Conservation (phyloP, 2,329 filamentous ascomycete genomes). For the Ceratocystis colombiana region DNA sequence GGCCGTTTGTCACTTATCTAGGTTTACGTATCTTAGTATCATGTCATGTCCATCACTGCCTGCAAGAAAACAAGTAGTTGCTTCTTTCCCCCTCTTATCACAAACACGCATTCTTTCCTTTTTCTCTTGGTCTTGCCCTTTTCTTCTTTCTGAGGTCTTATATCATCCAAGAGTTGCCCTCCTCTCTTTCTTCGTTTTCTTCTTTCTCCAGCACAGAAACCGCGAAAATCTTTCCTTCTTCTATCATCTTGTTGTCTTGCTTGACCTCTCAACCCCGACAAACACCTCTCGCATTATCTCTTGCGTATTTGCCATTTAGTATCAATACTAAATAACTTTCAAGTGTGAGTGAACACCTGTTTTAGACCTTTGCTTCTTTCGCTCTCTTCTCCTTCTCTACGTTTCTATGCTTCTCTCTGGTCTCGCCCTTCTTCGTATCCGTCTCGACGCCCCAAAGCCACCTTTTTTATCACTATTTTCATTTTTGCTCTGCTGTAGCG, state of each 20-base stretch:
- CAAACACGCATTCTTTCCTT: slow-evolving; percentile 9
- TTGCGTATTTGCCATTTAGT: not conserved
- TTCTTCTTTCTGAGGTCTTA: not conserved
- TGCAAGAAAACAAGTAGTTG: slow-evolving; percentile 6
- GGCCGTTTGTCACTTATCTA: not conserved
- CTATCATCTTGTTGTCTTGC: not conserved
- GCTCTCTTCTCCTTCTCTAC: not conserved
- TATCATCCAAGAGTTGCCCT: not conserved
- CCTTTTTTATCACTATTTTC: not conserved
- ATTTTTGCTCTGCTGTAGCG: not conserved
- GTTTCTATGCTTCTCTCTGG: not conserved
- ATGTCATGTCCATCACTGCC: not conserved
- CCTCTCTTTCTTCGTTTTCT: not conserved
- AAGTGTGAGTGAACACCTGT: not conserved
- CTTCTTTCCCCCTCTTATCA: slow-evolving; percentile 8
- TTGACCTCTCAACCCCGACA: not conserved
- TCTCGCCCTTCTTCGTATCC: slow-evolving; percentile 3
- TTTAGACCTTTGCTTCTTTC: not conserved
- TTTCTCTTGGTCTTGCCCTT: not conserved
- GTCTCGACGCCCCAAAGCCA: not conserved
- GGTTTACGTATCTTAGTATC: not conserved
- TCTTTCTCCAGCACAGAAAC: not conserved
- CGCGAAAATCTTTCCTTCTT: not conserved
- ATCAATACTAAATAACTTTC: not conserved
- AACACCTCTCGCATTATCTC: no score